Conservation (phyloP, 371 early-diverging fungal species). For the Thermomucor indicae-seudaticae region DNA sequence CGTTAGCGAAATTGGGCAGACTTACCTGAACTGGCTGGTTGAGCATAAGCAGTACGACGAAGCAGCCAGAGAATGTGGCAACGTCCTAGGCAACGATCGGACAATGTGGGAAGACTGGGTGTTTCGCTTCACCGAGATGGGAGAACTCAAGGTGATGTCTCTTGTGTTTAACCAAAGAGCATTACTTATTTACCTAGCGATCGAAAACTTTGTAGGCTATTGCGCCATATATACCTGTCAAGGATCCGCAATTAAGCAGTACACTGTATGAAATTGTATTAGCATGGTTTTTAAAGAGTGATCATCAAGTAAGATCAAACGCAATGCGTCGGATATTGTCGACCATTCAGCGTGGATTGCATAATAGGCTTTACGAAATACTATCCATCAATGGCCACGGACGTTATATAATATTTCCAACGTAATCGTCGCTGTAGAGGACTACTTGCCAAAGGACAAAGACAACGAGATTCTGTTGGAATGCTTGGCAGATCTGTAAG, state of each 20-base stretch:
- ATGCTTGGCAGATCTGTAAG: slow-evolving; percentile 76
- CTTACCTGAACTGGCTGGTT: slow-evolving; percentile 73
- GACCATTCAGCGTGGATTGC: not conserved
- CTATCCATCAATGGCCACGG: slow-evolving; percentile 77
- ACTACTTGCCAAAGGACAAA: slow-evolving; percentile 49
- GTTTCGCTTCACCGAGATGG: slow-evolving; percentile 72
- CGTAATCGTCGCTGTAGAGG: slow-evolving; percentile 77
- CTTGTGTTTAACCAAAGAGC: not conserved
- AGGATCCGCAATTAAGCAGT: slow-evolving; percentile 70
- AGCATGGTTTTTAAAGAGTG: slow-evolving; percentile 60
- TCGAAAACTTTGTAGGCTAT: slow-evolving; percentile 48
- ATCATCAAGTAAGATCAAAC: slow-evolving; percentile 51
- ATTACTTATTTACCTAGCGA: not conserved
- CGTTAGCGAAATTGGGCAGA: slow-evolving; percentile 77
- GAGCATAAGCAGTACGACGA: slow-evolving; percentile 62
- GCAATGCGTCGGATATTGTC: not conserved
- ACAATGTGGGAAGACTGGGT: slow-evolving; percentile 91
- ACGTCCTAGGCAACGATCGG: slow-evolving; percentile 66
- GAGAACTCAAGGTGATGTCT: slow-evolving; percentile 68
- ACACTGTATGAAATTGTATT: slow-evolving; percentile 89
- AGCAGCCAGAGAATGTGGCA: slow-evolving; percentile 69
- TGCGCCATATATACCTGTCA: slow-evolving; percentile 73
- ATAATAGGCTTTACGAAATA: slow-evolving; percentile 43
- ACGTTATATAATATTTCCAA: slow-evolving; percentile 66
- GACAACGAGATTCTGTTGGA: slow-evolving; percentile 59